Base-by-base conservation (phyloP, 2,329 filamentous ascomycete genomes). In the Penicillium sp. region DNA sequence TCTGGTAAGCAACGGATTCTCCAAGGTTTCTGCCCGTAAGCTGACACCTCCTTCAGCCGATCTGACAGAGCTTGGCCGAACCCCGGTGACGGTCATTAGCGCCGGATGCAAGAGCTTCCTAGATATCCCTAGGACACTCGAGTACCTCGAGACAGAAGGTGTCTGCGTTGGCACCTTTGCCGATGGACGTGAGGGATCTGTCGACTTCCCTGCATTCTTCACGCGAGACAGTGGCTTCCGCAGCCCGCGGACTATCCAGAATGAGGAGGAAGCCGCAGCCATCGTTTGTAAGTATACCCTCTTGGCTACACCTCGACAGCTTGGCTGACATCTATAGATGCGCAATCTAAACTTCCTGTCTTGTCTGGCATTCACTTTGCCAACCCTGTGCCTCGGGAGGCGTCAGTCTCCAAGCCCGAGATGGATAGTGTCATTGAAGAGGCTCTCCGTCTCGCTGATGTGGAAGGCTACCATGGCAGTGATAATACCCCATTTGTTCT, bases 91-190 rank as follows among this genome's bases (percentile, higher is more conserved):
- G 24, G 92, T 99, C 2, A 79, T 99, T 46, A 89, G 87, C 70
- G 90, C 89, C 58, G 94, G 94, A 13, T 95, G 90, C 75, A 99
- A 99, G 75, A 94, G 92, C 56, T 97, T 99, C 71, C 79, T 99
- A 33, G 94, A 99, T 67, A 91, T 96, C 53, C 85, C 88, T 2
- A 81, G 90, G 46, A 99, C 94, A 0, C 79, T 99, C 5, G 94
- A 99, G 75, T 86, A 85, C 62, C 76, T 88, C 3, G 85, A 88
- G 65, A 88, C 85, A 0, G 81, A 87, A 55, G 78, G 78, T 80
- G 91, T 90, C 20, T 81, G 87, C 33, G 91, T 96, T 1, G 88
- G 85, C 3, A 97, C 94, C 2, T 99, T 97, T 75, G 86, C 90
- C 22, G 90, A 95, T 71, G 90, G 89, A 1, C 82, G 89, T 33